These are phyloP conservation scores for Coleophoma eucalyptorum DNA, from an alignment of 2,329 filamentous ascomycete species.

Conservation along the genomic window DNA sequence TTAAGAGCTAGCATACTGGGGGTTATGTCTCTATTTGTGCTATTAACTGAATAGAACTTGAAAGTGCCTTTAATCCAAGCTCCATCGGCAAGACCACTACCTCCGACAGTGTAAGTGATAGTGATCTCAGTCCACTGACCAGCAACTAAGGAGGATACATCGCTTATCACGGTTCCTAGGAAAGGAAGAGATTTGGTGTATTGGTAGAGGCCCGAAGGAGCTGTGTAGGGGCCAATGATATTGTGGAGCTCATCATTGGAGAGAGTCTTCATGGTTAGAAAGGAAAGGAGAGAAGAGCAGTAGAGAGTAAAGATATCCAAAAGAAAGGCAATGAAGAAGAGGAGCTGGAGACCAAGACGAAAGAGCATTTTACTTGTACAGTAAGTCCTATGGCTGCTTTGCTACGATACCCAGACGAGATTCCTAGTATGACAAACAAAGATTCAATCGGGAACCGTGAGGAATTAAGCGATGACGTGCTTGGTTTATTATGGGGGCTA, in stretches of 20 bases:
- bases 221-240: constrained; percentile 23
- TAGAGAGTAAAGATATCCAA: no score
- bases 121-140: constrained; percentile 28
- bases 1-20: background rate
- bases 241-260: background rate
- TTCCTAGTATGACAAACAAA: no score
- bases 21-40: background rate
- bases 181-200: constrained; percentile 26
- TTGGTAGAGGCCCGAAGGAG: constrained; percentile 23
- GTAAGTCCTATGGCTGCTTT: no score
- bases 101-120: constrained; percentile 26
- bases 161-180: constrained; percentile 22
- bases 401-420: no score
- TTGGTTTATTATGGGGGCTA: background rate
- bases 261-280: constrained; percentile 4
- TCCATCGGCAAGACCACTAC: constrained; percentile 28
- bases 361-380: no score
- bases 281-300: background rate
- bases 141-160: constrained; percentile 17
- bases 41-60: constrained; percentile 30
- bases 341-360: no score
- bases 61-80: constrained; percentile 35
- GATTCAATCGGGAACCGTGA: background rate
- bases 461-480: background rate
- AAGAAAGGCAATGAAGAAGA: no score